A percentile compares a stretch with the other conserved stretches of the same genome.
Evolutionary conservation across 2,329 filamentous ascomycete species (phyloP).

Genomic region (Tolypocladium endophyticum): DNA sequence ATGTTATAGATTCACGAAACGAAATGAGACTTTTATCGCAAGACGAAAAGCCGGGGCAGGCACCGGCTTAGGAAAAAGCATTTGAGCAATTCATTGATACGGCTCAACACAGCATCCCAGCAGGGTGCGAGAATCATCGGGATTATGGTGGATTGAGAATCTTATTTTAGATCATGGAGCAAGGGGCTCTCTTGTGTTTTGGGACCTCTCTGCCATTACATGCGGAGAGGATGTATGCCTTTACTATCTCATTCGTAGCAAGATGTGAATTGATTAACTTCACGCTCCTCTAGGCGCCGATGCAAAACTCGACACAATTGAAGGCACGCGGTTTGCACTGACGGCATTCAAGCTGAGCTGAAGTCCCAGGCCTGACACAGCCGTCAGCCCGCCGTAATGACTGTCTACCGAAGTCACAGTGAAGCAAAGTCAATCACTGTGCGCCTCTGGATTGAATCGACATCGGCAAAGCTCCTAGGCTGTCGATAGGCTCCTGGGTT

Average conservation of each 20-base stretch:
- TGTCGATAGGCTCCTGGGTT: not conserved
- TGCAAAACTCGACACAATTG: too few relatives aligned
- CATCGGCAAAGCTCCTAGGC: not conserved
- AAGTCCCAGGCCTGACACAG: not conserved
- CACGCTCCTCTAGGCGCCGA: not conserved
- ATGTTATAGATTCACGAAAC: not conserved
- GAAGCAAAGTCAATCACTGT: not conserved
- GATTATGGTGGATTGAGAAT: not conserved
- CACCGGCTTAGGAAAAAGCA: not conserved
- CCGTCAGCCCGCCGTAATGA: too few relatives aligned
- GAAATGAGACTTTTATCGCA: not conserved
- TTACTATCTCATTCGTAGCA: not conserved
- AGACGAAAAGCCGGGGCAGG: not conserved
- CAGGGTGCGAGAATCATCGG: not conserved
- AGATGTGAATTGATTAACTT: not conserved
- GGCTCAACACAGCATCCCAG: not conserved
- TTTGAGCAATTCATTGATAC: too few relatives aligned
- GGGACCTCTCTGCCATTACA: conserved; percentile 4
- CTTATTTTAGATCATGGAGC: not conserved
- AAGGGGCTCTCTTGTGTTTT: not conserved
- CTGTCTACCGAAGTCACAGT: not conserved
- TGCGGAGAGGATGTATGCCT: conserved; percentile 2
- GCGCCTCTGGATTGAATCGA: not conserved
- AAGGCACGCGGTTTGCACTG: not conserved
- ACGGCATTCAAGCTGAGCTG: not conserved